phyloP scores from a whole-genome alignment of 306 rosid species.

The Argentina anserina region DNA sequence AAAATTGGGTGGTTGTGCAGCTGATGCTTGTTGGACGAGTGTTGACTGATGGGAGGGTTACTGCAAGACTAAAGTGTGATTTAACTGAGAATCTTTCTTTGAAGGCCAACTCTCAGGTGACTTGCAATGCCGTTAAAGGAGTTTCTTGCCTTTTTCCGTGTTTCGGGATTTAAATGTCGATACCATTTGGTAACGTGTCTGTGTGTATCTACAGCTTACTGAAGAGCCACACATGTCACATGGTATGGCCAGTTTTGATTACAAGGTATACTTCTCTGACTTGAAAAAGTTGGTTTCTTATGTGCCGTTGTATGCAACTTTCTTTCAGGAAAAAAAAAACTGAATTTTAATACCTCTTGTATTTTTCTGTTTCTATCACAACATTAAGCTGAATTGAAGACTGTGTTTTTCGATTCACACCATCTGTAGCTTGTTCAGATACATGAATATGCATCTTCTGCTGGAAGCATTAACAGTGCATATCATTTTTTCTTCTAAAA shows the following conservation, averaged over 20 bases:
- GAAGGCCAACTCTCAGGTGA: conserved; percentile 95
- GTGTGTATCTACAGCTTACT: conserved; percentile 57
- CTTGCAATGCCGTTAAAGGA: neutral
- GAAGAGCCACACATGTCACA: conserved; percentile 98
- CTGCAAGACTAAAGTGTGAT: conserved; percentile 81
- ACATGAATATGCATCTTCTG: neutral
- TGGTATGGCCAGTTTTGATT: conserved; percentile 86
- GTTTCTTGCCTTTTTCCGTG: neutral
- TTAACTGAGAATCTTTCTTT: conserved; percentile 67
- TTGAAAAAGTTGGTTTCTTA: neutral
- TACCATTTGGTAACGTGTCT: neutral
- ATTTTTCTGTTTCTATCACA: neutral
- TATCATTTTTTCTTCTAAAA: neutral
- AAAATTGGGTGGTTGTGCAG: conserved; percentile 28
- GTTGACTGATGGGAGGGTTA: conserved; percentile 88
- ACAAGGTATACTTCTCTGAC: conserved; percentile 55
- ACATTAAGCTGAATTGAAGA: neutral
- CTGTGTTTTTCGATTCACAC: neutral
- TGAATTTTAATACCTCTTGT: neutral
- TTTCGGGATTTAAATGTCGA: neutral
- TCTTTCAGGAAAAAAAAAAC: neutral
- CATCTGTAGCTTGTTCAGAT: neutral
- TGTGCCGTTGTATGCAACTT: neutral
- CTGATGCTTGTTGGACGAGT: conserved; percentile 90
- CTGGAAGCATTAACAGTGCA: neutral